Base-by-base conservation (phyloP, 2,329 filamentous ascomycete genomes). In the Thelonectria blattea region DNA sequence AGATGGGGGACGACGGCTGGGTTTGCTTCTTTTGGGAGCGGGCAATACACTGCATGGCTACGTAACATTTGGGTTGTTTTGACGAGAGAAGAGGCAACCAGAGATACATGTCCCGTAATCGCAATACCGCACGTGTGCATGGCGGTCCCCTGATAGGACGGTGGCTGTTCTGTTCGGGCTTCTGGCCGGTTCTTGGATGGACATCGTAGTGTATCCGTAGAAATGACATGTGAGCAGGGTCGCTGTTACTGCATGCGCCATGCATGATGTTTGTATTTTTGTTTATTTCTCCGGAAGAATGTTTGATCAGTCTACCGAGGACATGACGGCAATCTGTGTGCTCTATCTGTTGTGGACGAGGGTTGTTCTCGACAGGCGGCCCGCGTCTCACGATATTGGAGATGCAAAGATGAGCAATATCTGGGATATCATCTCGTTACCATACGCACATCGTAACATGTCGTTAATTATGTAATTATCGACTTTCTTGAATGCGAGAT, bases 141-240 rank as follows among this genome's bases (percentile, higher is more conserved):
- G 43, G 18, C 49, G 41, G 22, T 30, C 34, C n/a, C 11, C 39
- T 60, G 58, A 60, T 60, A 60, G 58, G 57, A 46, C 57, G 20
- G 20, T 7, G 10, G 43, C 27, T 14, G 3, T 41, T 18, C 22
- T n/a, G 34, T 34, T 58, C 50, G 49, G 56, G 39, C 45, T 52
- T 52, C 42, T 20, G 41, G 41, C 41, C 41, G 41, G 42, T 12
- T 17, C 39, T n/a, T 42, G 6, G 17, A 42, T 42, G n/a, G 5
- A 15, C 22, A 10, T 24, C 27, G 27, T 7, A 30, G 27, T 10
- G 17, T 11, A 22, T 12, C 20, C 14, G 27, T 32, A n/a, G 3
- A 15, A n/a, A 48, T 8, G 24, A 14, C 45, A 48, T 48, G 45
- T 17, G 45, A 48, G 39, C 14, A 17, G 17, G 20, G 15, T 20